These are phyloP conservation scores for Penicillium atrosanguineum DNA, from an alignment of 495 filamentous ascomycete species.

Conservation along the genomic window DNA sequence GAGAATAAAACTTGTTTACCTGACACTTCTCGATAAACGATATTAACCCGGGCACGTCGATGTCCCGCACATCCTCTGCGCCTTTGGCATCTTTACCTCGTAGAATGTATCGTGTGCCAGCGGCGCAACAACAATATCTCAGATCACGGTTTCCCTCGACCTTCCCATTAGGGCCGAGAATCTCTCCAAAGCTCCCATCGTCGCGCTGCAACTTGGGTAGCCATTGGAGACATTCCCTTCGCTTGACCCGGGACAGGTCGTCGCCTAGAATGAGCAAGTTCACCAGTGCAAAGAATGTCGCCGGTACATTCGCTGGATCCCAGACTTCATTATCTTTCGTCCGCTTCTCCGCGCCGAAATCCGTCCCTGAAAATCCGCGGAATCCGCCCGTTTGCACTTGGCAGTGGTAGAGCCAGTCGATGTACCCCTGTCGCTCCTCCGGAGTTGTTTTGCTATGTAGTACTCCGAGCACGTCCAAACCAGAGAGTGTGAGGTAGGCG, in stretches of 20 bases:
- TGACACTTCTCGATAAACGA: constrained; percentile 68
- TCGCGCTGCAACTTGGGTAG: constrained; percentile 71
- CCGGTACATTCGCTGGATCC: constrained; percentile 80
- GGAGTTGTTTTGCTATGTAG: constrained; percentile 54
- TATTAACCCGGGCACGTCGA: constrained; percentile 68
- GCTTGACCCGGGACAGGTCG: constrained; percentile 64
- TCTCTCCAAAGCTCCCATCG: constrained; percentile 91
- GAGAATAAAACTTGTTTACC: constrained; percentile 38
- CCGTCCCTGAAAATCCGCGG: constrained; percentile 70
- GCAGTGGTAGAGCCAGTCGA: constrained; percentile 71
- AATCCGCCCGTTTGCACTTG: constrained; percentile 78
- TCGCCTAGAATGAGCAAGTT: constrained; percentile 74
- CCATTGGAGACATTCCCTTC: constrained; percentile 67
- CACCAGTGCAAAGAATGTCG: constrained; percentile 83
- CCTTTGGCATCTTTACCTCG: constrained; percentile 54
- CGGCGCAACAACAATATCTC: constrained; percentile 80
- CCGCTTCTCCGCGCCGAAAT: constrained; percentile 48
- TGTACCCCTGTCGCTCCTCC: constrained; percentile 58
- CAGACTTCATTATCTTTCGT: constrained; percentile 52
- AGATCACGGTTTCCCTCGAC: constrained; percentile 80
- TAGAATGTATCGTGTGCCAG: constrained; percentile 79
- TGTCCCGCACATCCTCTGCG: constrained; percentile 62
- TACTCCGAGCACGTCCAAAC: constrained; percentile 73
- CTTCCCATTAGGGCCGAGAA: constrained; percentile 55
- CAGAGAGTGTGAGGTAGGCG: constrained; percentile 81